Base-by-base conservation (phyloP, 2,329 filamentous ascomycete genomes). In the Camptophora hylomeconis region DNA sequence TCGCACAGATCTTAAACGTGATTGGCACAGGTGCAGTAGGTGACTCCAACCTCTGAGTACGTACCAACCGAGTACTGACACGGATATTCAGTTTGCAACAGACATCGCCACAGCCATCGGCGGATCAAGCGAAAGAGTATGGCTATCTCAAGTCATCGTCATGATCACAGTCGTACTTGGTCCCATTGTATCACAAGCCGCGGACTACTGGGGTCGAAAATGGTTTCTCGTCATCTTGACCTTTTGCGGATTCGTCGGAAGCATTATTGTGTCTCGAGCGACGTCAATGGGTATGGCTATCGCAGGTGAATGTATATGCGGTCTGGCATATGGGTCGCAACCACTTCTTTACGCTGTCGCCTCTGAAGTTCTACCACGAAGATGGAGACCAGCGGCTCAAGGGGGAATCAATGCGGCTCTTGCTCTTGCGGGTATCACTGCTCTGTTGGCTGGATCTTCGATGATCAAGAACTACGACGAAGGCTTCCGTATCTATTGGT, bases 161-260 rank as follows among this genome's bases (percentile, higher is more conserved):
- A 33, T 39, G 13, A 22, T 32, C 20, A 37, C 34, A 5, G 24
- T 35, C 8, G 28, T 31, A 6, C 24, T 41, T 10, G 28, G 30
- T 19, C 36, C 38, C 7, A 33, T 36, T 3, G 27, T 33, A 8
- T 23, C 18, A 4, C 34, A 39, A 27, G 34, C 34, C 17, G 33
- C 37, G 4, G 37, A 39, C 29, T 37, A 32, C 13, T 39, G 34
- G 31, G 37, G 37, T 11, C 20, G 37, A 9, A 37, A 35, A 26
- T 30, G 20, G 27, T 29, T 39, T 11, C 17, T 39, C 5, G 25
- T 37, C 16, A 14, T 28, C n/a, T 14, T 12, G 3, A 14, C 31
- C 2, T 8, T 20, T 16, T 28, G 24, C 12, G 37, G 34, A n/a
- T 17, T 35, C 11, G 26, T 39, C 8, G 31, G 37, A 12, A 19